Conservation (phyloP, 2,329 filamentous ascomycete genomes). For the Cercospora zeae-maydis region DNA sequence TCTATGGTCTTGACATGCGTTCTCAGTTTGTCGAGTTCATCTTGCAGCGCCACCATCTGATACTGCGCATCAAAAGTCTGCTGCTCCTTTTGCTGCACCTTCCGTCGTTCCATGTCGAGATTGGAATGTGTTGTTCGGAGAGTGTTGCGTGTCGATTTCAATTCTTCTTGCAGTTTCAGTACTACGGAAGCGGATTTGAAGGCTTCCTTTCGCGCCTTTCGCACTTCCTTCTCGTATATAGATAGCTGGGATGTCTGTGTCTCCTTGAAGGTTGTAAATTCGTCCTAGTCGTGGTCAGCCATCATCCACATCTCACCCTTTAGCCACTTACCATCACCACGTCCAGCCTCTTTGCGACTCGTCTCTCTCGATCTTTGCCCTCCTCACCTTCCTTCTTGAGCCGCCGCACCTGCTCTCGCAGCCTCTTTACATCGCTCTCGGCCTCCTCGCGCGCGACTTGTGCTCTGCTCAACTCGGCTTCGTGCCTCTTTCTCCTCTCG, state of each 20-base stretch:
- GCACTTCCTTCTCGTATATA: constrained; percentile 71
- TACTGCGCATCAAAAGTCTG: constrained; percentile 67
- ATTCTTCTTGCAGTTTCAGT: constrained; percentile 70
- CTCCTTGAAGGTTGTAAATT: constrained; percentile 65
- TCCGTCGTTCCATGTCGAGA: constrained; percentile 61
- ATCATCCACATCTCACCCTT: constrained; percentile 10
- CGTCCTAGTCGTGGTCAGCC: constrained; percentile 53
- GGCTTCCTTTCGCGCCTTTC: constrained; percentile 65
- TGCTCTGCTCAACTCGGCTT: constrained; percentile 44
- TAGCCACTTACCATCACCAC: constrained; percentile 60
- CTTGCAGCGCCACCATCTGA: constrained; percentile 60
- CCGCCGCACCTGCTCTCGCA: constrained; percentile 57
- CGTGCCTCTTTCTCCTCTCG: constrained; percentile 44
- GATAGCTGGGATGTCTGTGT: constrained; percentile 41
- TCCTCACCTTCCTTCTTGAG: constrained; percentile 62
- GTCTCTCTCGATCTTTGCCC: constrained; percentile 61
- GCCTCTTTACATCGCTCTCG: constrained; percentile 62
- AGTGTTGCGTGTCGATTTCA: constrained; percentile 59
- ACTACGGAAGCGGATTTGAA: constrained; percentile 69
- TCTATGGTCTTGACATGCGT: constrained; percentile 64
- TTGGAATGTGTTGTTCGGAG: constrained; percentile 56
- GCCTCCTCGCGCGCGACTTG: constrained; percentile 58
- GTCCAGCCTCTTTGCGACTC: constrained; percentile 64
- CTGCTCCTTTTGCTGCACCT: constrained; percentile 60
- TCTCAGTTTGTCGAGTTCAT: constrained; percentile 62